These are phyloP conservation scores for Platanthera zijinensis DNA, from an alignment of 106 monocot species.

Conservation along the genomic window DNA sequence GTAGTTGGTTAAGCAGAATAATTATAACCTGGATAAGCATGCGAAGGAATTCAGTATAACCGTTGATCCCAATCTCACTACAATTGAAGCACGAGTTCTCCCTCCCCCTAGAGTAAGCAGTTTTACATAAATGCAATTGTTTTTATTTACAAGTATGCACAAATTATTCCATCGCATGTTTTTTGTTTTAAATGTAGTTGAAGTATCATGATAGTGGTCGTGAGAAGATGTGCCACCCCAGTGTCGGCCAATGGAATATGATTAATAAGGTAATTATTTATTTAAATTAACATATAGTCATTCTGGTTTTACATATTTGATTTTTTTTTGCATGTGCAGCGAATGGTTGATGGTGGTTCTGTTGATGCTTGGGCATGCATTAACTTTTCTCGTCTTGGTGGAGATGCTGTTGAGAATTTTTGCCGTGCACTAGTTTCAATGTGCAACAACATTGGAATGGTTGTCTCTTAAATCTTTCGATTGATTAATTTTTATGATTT, in stretches of 20 bases:
- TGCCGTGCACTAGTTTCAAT: conserved; percentile 20
- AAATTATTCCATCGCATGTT: background rate
- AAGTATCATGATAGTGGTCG: conserved; percentile 42
- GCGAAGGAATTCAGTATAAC: conserved; percentile 30
- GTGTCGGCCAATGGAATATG: conserved; percentile 44
- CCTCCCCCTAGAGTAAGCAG: conserved; percentile 30
- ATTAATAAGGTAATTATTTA: conserved; percentile 28
- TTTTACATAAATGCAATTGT: background rate
- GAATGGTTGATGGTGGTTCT: conserved; percentile 34
- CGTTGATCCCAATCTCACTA: conserved; percentile 20
- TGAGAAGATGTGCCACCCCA: conserved; percentile 32
- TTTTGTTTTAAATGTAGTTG: conserved; percentile 12
- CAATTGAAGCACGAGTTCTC: conserved; percentile 36
- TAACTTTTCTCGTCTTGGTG: conserved; percentile 29
- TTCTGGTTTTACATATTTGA: background rate
- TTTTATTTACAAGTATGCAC: background rate
- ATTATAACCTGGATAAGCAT: conserved; percentile 37
- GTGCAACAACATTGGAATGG: conserved; percentile 66
- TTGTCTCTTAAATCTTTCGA: conserved; percentile 8
- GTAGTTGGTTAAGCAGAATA: conserved; percentile 34
- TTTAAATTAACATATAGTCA: background rate
- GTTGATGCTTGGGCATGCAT: conserved; percentile 45
- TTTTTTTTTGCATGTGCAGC: conserved; percentile 9
- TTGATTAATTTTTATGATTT: background rate
- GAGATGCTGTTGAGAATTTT: conserved; percentile 21